These are phyloP conservation scores for Blastomyces percursus DNA, from an alignment of 2,329 filamentous ascomycete species.

Conservation along the genomic window DNA sequence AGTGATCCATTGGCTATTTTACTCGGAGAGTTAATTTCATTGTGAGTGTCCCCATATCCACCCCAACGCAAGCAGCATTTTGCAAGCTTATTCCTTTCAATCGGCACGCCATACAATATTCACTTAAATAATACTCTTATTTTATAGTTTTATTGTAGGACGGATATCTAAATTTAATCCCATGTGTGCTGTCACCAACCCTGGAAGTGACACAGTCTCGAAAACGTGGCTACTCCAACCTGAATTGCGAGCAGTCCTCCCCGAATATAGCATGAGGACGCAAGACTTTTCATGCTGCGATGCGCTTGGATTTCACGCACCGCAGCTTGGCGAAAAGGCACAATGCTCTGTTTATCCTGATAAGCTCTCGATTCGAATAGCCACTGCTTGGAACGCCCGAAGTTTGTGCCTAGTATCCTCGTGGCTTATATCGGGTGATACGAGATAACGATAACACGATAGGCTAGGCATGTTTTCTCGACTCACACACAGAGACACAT, in stretches of 20 bases:
- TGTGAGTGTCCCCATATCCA: no score
- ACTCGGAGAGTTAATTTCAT: no score
- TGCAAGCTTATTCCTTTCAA: not conserved
- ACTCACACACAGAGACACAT: not conserved
- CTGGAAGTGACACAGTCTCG: not conserved
- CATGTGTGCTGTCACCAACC: not conserved
- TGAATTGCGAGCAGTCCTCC: not conserved
- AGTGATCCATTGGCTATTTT: no score
- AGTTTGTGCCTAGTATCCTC: not conserved
- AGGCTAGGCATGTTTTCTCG: not conserved
- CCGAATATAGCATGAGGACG: not conserved
- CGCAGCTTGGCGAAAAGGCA: no score
- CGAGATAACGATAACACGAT: not conserved
- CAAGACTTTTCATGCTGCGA: not conserved
- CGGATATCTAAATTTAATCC: not conserved
- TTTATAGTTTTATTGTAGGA: not conserved
- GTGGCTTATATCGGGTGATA: not conserved
- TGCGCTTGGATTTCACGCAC: no score
- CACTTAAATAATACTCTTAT: not conserved
- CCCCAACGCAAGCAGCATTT: no score
- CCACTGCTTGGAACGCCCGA: not conserved
- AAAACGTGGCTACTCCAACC: not conserved
- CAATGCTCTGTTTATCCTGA: not conserved
- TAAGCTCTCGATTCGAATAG: no score
- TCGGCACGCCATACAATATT: not conserved